These are phyloP conservation scores for Hypoxylon sp. DNA, from an alignment of 2,329 filamentous ascomycete genomes.

Conservation along the genomic window DNA sequence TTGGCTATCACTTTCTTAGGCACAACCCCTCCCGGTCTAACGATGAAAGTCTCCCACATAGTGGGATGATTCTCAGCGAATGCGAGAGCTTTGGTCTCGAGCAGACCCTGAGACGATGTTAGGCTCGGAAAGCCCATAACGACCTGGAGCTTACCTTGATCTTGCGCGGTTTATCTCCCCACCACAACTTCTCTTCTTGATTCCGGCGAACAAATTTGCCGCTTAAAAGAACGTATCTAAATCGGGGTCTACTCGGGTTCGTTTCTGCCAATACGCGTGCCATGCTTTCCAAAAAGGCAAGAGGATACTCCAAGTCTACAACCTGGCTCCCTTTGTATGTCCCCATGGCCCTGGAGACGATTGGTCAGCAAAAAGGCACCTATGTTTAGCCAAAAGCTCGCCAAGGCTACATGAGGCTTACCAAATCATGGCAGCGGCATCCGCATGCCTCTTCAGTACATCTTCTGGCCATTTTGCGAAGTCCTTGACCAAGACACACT, in stretches of 20 bases:
- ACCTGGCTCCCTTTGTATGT: constrained; percentile 42
- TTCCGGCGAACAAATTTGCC: constrained; percentile 55
- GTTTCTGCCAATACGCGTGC: constrained; percentile 35
- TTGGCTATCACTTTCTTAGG: constrained; percentile 15
- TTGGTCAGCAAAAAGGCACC: neutral
- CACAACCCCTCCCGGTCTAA: constrained; percentile 46
- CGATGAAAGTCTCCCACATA: constrained; percentile 43
- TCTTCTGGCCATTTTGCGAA: constrained; percentile 50
- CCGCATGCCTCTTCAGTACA: constrained; percentile 46
- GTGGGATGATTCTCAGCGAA: constrained; percentile 41
- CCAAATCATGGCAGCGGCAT: constrained; percentile 53
- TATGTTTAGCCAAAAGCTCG: neutral
- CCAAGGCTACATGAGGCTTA: constrained; percentile 21
- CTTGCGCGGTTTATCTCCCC: constrained; percentile 49
- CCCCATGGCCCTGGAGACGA: constrained; percentile 45
- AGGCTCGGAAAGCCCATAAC: neutral
- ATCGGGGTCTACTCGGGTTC: constrained; percentile 32
- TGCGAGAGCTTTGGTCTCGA: constrained; percentile 45
- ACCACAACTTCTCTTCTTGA: constrained; percentile 53
- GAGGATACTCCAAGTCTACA: constrained; percentile 49
- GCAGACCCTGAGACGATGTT: constrained; percentile 38
- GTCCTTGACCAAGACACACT: constrained; percentile 45
- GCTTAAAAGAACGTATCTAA: constrained; percentile 55
- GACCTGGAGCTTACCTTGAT: constrained; percentile 43
- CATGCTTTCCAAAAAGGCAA: constrained; percentile 47